These are phyloP conservation scores for Karstenula rhodostoma DNA, from an alignment of 2,329 filamentous ascomycete genomes.

Conservation along the genomic window DNA sequence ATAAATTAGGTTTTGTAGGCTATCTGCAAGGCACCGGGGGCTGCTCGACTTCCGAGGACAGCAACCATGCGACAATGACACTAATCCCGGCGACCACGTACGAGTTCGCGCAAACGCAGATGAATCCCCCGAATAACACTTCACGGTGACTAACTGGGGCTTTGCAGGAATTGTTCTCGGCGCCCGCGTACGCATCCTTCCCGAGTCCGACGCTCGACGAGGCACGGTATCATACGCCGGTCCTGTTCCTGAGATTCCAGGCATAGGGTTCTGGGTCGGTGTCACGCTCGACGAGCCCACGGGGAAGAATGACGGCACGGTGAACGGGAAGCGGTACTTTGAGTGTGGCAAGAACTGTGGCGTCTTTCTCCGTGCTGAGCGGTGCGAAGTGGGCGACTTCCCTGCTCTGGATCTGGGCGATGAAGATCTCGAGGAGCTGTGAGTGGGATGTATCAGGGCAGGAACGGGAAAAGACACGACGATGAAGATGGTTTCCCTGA, in stretches of 20 bases:
- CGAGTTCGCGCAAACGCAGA: neutral
- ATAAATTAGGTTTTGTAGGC: neutral
- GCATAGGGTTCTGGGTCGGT: slow-evolving; percentile 73
- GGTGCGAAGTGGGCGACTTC: slow-evolving; percentile 79
- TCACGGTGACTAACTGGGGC: slow-evolving; percentile 7
- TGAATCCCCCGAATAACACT: neutral
- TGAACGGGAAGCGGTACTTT: slow-evolving; percentile 74
- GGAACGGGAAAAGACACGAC: neutral
- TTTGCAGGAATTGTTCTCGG: slow-evolving; percentile 37
- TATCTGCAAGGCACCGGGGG: neutral
- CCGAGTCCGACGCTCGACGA: slow-evolving; percentile 72
- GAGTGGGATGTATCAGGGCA: neutral
- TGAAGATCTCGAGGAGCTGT: slow-evolving; percentile 72
- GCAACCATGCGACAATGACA: neutral
- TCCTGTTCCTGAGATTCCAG: slow-evolving; percentile 76
- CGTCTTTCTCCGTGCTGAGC: slow-evolving; percentile 80
- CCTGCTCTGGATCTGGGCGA: slow-evolving; percentile 61
- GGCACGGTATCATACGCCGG: slow-evolving; percentile 77
- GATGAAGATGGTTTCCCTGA: neutral
- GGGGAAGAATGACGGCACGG: slow-evolving; percentile 82
- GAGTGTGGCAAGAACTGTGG: slow-evolving; percentile 73
- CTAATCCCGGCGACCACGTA: neutral
- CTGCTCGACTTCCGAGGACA: neutral
- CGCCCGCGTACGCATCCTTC: slow-evolving; percentile 52
- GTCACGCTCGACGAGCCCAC: slow-evolving; percentile 78